A percentile compares a stretch with the other conserved stretches of the same genome.
Conservation (phyloP, 2,329 filamentous ascomycete genomes). For the Lecanicillium sp. region DNA sequence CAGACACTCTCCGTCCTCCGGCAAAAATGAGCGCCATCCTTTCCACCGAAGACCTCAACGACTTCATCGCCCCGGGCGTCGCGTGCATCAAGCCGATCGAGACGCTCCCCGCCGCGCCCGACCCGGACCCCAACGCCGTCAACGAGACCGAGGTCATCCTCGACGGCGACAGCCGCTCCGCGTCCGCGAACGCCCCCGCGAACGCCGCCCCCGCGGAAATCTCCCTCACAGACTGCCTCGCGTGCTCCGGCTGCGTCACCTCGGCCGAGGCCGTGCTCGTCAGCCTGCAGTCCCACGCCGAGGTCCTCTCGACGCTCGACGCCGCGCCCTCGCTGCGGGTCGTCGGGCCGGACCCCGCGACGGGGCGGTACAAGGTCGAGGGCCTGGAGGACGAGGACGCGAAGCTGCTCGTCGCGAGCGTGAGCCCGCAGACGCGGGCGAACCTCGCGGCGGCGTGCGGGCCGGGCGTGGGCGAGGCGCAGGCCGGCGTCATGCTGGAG, state of each 20-base stretch:
- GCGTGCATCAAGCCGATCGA: slow-evolving; percentile 98
- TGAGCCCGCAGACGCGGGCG: slow-evolving; percentile 85
- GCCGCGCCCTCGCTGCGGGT: slow-evolving; percentile 47
- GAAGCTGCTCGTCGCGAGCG: slow-evolving; percentile 82
- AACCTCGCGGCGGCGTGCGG: slow-evolving; percentile 81
- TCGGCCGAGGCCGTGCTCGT: slow-evolving; percentile 97
- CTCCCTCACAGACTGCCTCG: slow-evolving; percentile 92
- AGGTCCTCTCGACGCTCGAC: slow-evolving; percentile 81
- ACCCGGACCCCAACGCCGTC: slow-evolving; percentile 28
- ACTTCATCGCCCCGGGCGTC: slow-evolving; percentile 96
- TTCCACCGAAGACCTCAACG: slow-evolving; percentile 93
- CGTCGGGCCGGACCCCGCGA: slow-evolving; percentile 24
- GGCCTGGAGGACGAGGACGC: slow-evolving; percentile 54
- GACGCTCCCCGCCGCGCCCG: slow-evolving; percentile 59
- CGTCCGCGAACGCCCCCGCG: slow-evolving; percentile 38
- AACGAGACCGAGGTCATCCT: slow-evolving; percentile 82
- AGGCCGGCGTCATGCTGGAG: slow-evolving; percentile 77
- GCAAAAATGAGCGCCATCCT: slow-evolving; percentile 91
- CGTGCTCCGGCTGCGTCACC: slow-evolving; percentile 95
- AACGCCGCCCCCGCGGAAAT: slow-evolving; percentile 75
- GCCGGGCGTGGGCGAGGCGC: slow-evolving; percentile 60
- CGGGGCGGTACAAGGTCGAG: slow-evolving; percentile 35
- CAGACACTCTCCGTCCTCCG: not conserved
- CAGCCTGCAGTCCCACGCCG: slow-evolving; percentile 85
- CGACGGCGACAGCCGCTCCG: slow-evolving; percentile 65